Evolutionary conservation across 164 flowering plant genomes (phyloP), one percentile per base, ranked within the genome.

Genomic region (Chimonanthus salicifolius): DNA sequence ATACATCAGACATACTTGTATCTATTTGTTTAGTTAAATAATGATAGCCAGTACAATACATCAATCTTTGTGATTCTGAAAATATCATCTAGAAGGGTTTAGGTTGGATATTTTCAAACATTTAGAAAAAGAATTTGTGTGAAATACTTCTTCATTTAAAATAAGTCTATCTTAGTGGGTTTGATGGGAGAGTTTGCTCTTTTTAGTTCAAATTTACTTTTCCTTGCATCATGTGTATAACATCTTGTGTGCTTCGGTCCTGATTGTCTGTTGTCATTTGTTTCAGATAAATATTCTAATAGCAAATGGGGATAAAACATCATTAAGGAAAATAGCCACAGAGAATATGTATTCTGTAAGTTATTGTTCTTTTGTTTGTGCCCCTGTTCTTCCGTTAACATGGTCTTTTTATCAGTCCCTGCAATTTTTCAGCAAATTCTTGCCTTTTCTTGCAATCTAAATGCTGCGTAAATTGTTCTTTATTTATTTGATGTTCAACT

Each of bases 331-430:
- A 80, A 69, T 74, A 65, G 95, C 92, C 69, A 94, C 99, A 54
- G 99, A 96, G 85, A 85, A 80, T 4, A 90, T 92, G 97, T 92
- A 81, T 75, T 96, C 99, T 64, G 99, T 96, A 89, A 73, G 97
- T 68, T 74, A 68, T 72, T 71, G 4, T 46, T 46, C 72, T 72
- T 67, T 71, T 54, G 60, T 54, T 54, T 54, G 33, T 33, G 33
- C 33, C n/a, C 4, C 2, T 54, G 60, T 54, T 13, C 60, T 54
- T 64, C 8, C 50, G 18, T 54, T 6, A 54, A 10, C 60, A 54
- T 13, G 60, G 33, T 44, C 11, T 69, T 48, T n/a, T 49, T 50
- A 16, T 18, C 11, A 9, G 10, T 54, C 11, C 60, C 60, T 20
- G 4, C n/a, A 49, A 33, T n/a, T 48, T 48, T 47, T 69, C 54